Percentiles rank a stretch among this genome's conserved stretches.
Evolutionary conservation across 2,329 filamentous ascomycete species (phyloP).

Genomic region (Aureobasidium sp.): DNA sequence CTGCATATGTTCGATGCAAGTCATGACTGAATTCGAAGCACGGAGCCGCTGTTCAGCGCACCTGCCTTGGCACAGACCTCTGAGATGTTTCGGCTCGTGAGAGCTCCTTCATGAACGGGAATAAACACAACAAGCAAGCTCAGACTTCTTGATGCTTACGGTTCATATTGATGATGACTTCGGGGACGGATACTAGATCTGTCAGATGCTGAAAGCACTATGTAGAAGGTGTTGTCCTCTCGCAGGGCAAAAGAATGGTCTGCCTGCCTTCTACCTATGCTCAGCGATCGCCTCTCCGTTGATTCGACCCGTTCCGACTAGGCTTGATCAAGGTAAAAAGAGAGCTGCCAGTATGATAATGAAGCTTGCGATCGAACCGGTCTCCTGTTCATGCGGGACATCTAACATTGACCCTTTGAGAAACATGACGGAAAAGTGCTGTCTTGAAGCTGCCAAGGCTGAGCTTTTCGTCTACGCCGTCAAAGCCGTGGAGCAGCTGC

Average conservation of each 20-base stretch:
- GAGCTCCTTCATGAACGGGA: background rate
- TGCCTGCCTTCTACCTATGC: too few relatives aligned
- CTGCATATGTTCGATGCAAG: conserved; percentile 20
- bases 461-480: background rate
- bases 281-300: background rate
- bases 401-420: background rate
- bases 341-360: background rate
- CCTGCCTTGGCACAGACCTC: conserved; percentile 10
- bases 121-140: background rate
- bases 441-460: conserved; percentile 13
- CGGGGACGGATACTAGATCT: background rate
- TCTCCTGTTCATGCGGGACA: background rate
- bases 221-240: too few relatives aligned
- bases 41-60: conserved; percentile 25
- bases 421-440: too few relatives aligned
- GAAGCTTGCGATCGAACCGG: background rate
- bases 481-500: background rate
- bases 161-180: background rate
- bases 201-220: background rate
- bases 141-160: background rate
- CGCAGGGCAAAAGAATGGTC: background rate
- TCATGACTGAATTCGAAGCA: conserved; percentile 27
- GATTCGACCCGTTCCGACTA: background rate
- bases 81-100: conserved; percentile 5
- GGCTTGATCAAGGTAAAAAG: background rate